Conservation (phyloP, 495 filamentous ascomycete species). For the Hypomontagnella monticulosa region DNA sequence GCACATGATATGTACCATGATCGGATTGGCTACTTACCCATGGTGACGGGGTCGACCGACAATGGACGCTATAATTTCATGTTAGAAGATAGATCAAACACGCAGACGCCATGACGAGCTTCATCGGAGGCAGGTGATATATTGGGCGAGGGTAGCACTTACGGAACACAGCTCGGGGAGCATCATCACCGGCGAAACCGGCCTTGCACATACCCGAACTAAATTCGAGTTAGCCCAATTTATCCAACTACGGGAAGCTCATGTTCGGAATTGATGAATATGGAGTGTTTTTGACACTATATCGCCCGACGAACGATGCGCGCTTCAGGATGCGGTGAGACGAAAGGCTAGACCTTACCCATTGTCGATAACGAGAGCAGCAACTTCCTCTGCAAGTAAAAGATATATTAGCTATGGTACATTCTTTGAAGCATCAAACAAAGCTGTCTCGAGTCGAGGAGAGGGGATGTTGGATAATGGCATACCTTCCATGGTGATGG, state of each 20-base stretch:
- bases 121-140: conserved; percentile 40
- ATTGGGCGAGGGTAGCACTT: conserved; percentile 66
- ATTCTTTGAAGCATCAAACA: conserved; percentile 10
- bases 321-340: conserved; percentile 49
- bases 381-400: conserved; percentile 89
- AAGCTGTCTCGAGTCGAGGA: conserved; percentile 10
- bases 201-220: conserved; percentile 99
- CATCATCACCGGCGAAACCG: conserved; percentile 99
- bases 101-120: conserved; percentile 24
- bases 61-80: conserved; percentile 79
- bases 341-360: conserved; percentile 73
- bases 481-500: conserved; percentile 64
- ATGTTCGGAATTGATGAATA: conserved; percentile 11
- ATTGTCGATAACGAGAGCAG: conserved; percentile 99
- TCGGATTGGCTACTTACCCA: conserved; percentile 75
- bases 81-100: conserved; percentile 43
- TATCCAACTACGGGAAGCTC: conserved; percentile 16
- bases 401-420: conserved; percentile 62
- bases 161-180: conserved; percentile 99
- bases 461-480: conserved; percentile 23
- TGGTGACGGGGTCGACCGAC: conserved; percentile 99
- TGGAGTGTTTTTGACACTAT: conserved; percentile 16
- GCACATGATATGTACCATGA: conserved; percentile 2
- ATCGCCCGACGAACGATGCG: conserved; percentile 29
- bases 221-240: conserved; percentile 60